Conservation (phyloP, 2,329 filamentous ascomycete genomes). For the Talaromyces piceae region DNA sequence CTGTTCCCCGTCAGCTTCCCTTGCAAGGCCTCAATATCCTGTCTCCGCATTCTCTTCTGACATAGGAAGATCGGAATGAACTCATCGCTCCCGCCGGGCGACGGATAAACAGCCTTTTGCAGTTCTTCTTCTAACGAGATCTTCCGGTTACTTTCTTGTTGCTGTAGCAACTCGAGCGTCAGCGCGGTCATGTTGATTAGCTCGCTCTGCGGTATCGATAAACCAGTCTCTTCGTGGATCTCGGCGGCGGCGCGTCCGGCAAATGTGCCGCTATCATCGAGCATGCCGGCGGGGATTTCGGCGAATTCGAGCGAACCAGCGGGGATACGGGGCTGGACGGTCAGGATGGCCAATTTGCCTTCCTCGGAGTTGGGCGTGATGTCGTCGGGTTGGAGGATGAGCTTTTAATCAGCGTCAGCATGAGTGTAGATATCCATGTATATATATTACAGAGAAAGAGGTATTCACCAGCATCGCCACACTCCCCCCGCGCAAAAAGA, state of each 20-base stretch:
- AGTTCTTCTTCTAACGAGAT: conserved; percentile 31
- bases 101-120: conserved; percentile 47
- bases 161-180: conserved; percentile 26
- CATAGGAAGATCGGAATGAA: conserved; percentile 52
- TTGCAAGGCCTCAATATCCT: conserved; percentile 43
- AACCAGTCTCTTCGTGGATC: conserved; percentile 50
- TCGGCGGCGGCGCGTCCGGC: conserved; percentile 50
- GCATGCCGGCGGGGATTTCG: conserved; percentile 55
- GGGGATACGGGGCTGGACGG: conserved; percentile 52
- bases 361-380: conserved; percentile 32
- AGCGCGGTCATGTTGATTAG: conserved; percentile 49
- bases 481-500: conserved; percentile 53
- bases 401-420: conserved; percentile 23
- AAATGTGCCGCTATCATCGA: conserved; percentile 49
- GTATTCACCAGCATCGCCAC: conserved; percentile 48
- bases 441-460: background rate
- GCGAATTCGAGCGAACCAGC: conserved; percentile 47
- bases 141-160: conserved; percentile 7
- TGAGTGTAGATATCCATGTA: background rate
- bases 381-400: conserved; percentile 50
- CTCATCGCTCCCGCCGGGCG: conserved; percentile 51
- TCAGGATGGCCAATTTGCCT: conserved; percentile 45
- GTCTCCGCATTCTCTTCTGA: conserved; percentile 44
- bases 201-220: conserved; percentile 44
- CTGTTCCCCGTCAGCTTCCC: conserved; percentile 49